phyloP scores from a whole-genome alignment of 176 grass and related monocot species.

The Zoysia pacifica region DNA sequence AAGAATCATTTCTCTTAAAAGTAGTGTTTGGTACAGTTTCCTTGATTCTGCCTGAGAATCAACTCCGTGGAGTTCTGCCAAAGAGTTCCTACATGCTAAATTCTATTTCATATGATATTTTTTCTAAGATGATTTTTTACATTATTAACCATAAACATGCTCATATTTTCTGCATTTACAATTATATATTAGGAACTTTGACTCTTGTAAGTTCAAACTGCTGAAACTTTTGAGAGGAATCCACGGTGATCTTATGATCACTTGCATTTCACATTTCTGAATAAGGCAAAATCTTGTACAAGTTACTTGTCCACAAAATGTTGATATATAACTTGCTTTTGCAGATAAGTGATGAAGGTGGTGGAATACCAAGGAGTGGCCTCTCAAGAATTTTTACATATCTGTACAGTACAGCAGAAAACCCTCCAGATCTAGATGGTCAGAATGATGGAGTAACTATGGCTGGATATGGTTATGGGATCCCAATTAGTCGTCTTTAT shows the following conservation, averaged over 20 bases:
- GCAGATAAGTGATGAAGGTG: constrained; percentile 98
- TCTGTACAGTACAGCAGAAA: constrained; percentile 91
- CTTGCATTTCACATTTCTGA: too few relatives aligned
- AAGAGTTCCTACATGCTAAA: neutral
- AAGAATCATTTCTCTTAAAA: too few relatives aligned
- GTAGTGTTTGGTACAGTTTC: too few relatives aligned
- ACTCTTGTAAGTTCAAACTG: neutral
- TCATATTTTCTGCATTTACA: neutral
- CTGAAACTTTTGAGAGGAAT: neutral
- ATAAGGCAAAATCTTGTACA: too few relatives aligned
- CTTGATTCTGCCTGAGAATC: too few relatives aligned
- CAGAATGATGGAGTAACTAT: constrained; percentile 73
- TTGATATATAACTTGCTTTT: neutral
- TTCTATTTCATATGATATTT: neutral
- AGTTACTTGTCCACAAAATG: neutral
- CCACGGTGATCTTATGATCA: too few relatives aligned
- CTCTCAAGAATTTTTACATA: constrained; percentile 95
- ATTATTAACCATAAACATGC: neutral
- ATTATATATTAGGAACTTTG: neutral
- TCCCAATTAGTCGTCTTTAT: constrained; percentile 92
- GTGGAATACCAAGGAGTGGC: constrained; percentile 94
- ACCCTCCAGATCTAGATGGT: constrained; percentile 66
- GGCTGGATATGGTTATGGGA: constrained; percentile 92
- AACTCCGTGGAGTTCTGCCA: too few relatives aligned
- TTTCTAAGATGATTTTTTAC: neutral